Evolutionary conservation across 768 basidiomycete species (phyloP), one percentile per base, ranked within the genome.

Genomic region (Crucibulum laeve): DNA sequence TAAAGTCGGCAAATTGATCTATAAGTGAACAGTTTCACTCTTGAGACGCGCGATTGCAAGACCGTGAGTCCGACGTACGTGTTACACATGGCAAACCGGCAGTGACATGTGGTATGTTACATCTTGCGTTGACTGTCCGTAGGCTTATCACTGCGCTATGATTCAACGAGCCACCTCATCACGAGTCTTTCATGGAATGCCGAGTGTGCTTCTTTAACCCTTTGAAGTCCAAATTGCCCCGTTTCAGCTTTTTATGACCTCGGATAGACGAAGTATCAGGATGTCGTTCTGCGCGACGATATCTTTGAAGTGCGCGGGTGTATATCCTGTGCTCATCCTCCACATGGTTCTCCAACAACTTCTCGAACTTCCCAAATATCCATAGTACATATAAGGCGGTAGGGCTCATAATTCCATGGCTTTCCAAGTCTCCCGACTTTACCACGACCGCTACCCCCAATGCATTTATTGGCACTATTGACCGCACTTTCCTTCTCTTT

Each of bases 71-170:
- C n/a, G n/a, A n/a, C n/a, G n/a, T n/a, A n/a, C n/a, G n/a, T n/a
- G n/a, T n/a, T n/a, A n/a, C n/a, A n/a, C n/a, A n/a, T n/a, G n/a
- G n/a, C 8, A 30, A 30, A n/a, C 28, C 28, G n/a, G 28, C 28
- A 7, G 45, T 40, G 26, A 46, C 56, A 57, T 52, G 53, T 51
- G 56, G 56, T 50, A 43, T 42, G 28, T 39, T 45, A 15, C 33
- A 22, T 23, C 8, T n/a, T 30, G n/a, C 28, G 7, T 30, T n/a
- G n/a, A n/a, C 28, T n/a, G 28, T 30, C 28, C 28, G 28, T 30
- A n/a, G 7, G 7, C 28, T 30, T 30, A 30, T 30, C 28, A 30
- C n/a, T 30, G n/a, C n/a, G n/a, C 28, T 30, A 30, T 7, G 28
- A n/a, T 30, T 30, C 8, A 30, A 7, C n/a, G 8, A n/a, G 28